A percentile compares a stretch with the other conserved stretches of the same genome.
Conservation (phyloP, 2,329 filamentous ascomycete species). For the Penicillium thymicola region DNA sequence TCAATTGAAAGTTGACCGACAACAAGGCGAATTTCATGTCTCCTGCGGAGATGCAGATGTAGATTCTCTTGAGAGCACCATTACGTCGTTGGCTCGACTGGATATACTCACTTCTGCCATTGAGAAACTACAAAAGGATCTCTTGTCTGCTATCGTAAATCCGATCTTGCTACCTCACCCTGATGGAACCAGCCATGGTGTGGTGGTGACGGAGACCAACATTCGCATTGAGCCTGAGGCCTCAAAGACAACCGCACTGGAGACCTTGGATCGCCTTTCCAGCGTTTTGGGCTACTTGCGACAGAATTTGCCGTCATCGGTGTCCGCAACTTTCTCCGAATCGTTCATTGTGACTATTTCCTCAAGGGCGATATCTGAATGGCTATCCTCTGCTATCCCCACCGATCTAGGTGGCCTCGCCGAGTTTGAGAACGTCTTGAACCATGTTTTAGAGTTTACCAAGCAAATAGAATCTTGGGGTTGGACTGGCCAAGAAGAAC, state of each 20-base stretch:
- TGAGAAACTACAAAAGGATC: slow-evolving; percentile 33
- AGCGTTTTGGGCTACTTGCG: slow-evolving; percentile 51
- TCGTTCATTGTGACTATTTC: slow-evolving; percentile 69
- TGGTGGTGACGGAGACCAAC: slow-evolving; percentile 29
- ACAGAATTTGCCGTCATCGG: slow-evolving; percentile 47
- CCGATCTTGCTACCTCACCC: slow-evolving; percentile 30
- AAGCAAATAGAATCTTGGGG: slow-evolving; percentile 58
- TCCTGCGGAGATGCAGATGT: slow-evolving; percentile 44
- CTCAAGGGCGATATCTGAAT: slow-evolving; percentile 65
- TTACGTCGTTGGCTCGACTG: slow-evolving; percentile 32
- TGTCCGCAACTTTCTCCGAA: slow-evolving; percentile 58
- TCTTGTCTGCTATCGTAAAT: slow-evolving; percentile 32
- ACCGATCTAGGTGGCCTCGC: slow-evolving; percentile 67
- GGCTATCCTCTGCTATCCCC: slow-evolving; percentile 75
- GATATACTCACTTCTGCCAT: slow-evolving; percentile 31
- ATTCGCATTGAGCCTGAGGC: slow-evolving; percentile 26
- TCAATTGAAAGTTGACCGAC: slow-evolving; percentile 61
- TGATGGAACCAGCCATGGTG: slow-evolving; percentile 24
- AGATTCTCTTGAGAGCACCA: slow-evolving; percentile 29
- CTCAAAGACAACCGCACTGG: slow-evolving; percentile 28
- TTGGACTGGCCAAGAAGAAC: slow-evolving; percentile 60
- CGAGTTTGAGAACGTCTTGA: slow-evolving; percentile 68
- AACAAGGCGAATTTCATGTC: slow-evolving; percentile 56
- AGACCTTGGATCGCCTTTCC: slow-evolving; percentile 45
- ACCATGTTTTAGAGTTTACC: slow-evolving; percentile 63